Percentiles rank a stretch among this genome's conserved stretches.
Conservation (phyloP, 768 basidiomycete genomes). For the Tremella mesenterica region DNA sequence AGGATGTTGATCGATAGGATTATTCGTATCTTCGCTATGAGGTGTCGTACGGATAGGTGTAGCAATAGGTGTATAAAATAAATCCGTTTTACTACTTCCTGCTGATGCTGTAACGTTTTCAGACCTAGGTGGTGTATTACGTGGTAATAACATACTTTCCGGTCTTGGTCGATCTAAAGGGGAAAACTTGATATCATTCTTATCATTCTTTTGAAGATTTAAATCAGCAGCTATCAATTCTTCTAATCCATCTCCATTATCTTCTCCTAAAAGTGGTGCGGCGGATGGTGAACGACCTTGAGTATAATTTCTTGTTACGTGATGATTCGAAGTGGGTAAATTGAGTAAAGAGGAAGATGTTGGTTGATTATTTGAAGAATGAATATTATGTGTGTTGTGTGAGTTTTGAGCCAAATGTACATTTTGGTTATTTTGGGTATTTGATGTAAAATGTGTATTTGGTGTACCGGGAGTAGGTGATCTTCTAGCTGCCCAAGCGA, state of each 20-base stretch:
- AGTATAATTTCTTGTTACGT: too few species aligned
- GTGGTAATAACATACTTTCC: not conserved
- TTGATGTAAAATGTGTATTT: not conserved
- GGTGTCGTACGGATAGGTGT: too few species aligned
- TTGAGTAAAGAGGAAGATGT: too few species aligned
- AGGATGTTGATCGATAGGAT: not conserved
- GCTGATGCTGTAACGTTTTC: not conserved
- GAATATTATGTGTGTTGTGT: too few species aligned
- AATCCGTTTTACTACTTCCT: not conserved
- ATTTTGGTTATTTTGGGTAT: not conserved
- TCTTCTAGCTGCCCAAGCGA: not conserved
- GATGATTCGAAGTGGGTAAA: too few species aligned
- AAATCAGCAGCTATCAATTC: not conserved
- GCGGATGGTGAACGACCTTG: not conserved
- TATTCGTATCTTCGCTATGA: not conserved
- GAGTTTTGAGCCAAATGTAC: not conserved
- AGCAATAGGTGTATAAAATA: conserved; percentile 9
- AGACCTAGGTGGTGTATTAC: not conserved
- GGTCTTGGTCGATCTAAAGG: not conserved
- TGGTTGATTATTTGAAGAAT: too few species aligned
- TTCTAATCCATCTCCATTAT: not conserved
- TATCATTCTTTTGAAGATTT: not conserved
- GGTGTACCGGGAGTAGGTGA: not conserved
- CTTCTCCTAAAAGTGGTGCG: not conserved
- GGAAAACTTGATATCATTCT: conserved; percentile 8